Conservation (phyloP, 2,329 filamentous ascomycete genomes). For the Fonsecaea erecta region DNA sequence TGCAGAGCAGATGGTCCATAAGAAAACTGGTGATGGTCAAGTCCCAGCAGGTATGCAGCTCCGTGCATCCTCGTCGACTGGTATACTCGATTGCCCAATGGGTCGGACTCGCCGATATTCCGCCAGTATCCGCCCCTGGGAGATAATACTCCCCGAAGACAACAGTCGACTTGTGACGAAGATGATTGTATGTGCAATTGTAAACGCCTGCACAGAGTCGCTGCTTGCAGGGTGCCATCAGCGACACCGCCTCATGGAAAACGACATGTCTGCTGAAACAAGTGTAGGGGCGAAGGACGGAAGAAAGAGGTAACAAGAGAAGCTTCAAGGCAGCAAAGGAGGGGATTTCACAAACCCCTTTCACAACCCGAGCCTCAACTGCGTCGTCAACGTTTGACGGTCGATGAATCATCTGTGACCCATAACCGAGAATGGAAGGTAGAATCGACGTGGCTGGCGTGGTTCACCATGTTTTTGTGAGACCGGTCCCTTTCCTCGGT, state of each 20-base stretch:
- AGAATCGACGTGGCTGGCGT: conserved; percentile 1
- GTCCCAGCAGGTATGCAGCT: neutral
- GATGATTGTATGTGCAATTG: neutral
- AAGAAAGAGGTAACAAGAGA: neutral
- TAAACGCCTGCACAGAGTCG: neutral
- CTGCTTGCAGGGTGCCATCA: neutral
- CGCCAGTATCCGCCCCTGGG: neutral
- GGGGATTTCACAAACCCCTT: neutral
- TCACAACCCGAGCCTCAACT: conserved; percentile 2
- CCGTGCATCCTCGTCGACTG: neutral
- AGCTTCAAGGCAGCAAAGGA: neutral
- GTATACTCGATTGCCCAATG: neutral
- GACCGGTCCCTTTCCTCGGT: neutral
- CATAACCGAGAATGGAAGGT: neutral
- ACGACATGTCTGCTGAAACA: neutral
- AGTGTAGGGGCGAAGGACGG: neutral
- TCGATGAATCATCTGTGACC: conserved; percentile 6
- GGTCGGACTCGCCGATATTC: neutral
- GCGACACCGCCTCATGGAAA: conserved; percentile 2
- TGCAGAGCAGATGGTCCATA: neutral
- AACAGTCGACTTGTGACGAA: neutral
- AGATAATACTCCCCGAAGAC: neutral
- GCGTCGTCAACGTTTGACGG: neutral
- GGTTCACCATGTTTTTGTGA: neutral
- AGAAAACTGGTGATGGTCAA: neutral